phyloP scores from a whole-genome alignment of 495 filamentous ascomycete species.

The Emericellopsis terricola region DNA sequence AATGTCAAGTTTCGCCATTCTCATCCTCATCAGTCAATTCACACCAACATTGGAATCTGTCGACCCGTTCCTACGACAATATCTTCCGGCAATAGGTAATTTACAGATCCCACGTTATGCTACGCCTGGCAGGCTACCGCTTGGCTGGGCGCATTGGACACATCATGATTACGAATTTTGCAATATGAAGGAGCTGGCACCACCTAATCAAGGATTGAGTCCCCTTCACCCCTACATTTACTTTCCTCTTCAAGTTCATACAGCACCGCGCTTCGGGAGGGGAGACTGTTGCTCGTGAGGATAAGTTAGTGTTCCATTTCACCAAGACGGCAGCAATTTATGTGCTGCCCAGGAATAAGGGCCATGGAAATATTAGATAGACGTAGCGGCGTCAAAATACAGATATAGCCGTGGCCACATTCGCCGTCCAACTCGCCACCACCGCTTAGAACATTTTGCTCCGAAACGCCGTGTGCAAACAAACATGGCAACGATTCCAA shows the following conservation, averaged over 20 bases:
- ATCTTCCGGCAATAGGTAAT: conserved; percentile 37
- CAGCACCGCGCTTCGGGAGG: too few species aligned
- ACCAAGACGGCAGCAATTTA: too few species aligned
- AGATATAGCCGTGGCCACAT: neutral
- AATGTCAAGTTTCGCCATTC: too few species aligned
- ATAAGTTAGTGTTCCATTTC: too few species aligned
- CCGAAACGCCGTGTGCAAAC: too few species aligned
- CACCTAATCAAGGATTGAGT: conserved; percentile 1
- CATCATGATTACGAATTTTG: conserved; percentile 40
- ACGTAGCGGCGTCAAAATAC: neutral
- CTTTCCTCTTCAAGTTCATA: too few species aligned
- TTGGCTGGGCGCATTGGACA: conserved; percentile 37
- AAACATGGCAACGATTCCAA: too few species aligned
- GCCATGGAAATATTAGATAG: neutral
- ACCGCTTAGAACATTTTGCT: too few species aligned
- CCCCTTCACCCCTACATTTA: too few species aligned
- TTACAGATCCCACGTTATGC: conserved; percentile 38
- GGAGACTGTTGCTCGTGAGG: too few species aligned
- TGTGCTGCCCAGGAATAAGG: too few species aligned
- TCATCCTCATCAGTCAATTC: conserved; percentile 1
- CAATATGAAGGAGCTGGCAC: conserved; percentile 19
- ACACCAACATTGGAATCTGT: conserved; percentile 9
- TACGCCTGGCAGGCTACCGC: conserved; percentile 35
- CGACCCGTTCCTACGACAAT: conserved; percentile 16
- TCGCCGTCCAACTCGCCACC: too few species aligned